Evolutionary conservation across 2,329 filamentous ascomycete species (phyloP).

Genomic region (Microsporum audouinii): DNA sequence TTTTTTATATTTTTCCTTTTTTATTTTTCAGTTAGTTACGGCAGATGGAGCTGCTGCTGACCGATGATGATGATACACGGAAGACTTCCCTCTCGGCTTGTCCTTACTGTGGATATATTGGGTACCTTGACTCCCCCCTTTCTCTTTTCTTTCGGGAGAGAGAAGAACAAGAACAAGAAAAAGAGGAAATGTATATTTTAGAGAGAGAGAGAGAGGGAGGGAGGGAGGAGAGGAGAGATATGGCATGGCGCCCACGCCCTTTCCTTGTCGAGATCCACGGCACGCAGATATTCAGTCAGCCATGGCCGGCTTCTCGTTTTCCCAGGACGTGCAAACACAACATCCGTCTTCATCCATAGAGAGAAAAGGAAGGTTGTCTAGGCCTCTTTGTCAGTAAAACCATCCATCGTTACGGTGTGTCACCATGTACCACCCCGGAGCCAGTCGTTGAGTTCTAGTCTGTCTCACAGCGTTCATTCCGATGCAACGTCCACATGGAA

Average conservation of each 20-base stretch:
- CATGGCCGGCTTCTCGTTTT: neutral
- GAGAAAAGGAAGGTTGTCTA: neutral
- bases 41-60: neutral
- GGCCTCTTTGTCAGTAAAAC: neutral
- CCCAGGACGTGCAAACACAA: neutral
- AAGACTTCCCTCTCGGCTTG: neutral
- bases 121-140: neutral
- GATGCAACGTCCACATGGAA: constrained; percentile 1
- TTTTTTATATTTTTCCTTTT: neutral
- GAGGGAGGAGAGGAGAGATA: neutral
- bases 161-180: neutral
- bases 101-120: neutral
- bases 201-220: neutral
- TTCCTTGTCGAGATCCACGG: neutral
- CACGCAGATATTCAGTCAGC: neutral
- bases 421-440: neutral
- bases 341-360: neutral
- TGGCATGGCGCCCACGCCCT: neutral
- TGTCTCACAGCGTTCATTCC: neutral
- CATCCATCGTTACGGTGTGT: neutral
- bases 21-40: neutral
- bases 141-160: neutral
- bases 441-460: neutral
- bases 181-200: neutral
- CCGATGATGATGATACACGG: neutral